phyloP scores from a whole-genome alignment of 805 yeast genomes.

The Debaryomyces maramus region DNA sequence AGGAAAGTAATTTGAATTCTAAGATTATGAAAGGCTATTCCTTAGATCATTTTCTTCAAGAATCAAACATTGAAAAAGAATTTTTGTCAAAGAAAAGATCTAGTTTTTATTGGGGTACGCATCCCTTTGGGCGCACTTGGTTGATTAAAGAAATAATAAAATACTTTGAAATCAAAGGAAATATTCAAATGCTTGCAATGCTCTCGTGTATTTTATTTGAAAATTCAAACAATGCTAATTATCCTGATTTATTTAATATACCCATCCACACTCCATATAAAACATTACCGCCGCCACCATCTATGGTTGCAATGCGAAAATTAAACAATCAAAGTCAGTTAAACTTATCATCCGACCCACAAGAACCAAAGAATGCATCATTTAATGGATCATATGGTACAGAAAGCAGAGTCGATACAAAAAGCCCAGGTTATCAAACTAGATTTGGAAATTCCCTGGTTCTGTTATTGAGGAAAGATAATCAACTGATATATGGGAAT shows the following conservation, averaged over 20 bases:
- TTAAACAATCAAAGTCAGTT: constrained; percentile 5
- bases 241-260: constrained; percentile 24
- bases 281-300: constrained; percentile 31
- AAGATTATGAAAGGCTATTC: background rate
- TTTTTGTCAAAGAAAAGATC: constrained; percentile 17
- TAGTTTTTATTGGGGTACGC: constrained; percentile 81
- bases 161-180: constrained; percentile 62
- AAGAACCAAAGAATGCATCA: background rate
- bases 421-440: background rate
- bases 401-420: constrained; percentile 1
- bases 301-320: constrained; percentile 10
- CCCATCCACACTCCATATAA: constrained; percentile 52
- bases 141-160: constrained; percentile 58
- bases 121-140: constrained; percentile 74
- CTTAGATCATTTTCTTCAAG: background rate
- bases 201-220: constrained; percentile 69
- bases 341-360: background rate
- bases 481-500: background rate
- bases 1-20: background rate
- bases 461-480: background rate
- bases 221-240: constrained; percentile 25
- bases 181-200: constrained; percentile 90
- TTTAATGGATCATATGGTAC: constrained; percentile 4
- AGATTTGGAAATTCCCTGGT: background rate
- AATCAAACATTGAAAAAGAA: background rate